Percentiles rank a stretch among this genome's conserved stretches.
These are phyloP conservation scores for Condylostoma magnum DNA, from an alignment of 169 alveolate species.

Conservation along the genomic window DNA sequence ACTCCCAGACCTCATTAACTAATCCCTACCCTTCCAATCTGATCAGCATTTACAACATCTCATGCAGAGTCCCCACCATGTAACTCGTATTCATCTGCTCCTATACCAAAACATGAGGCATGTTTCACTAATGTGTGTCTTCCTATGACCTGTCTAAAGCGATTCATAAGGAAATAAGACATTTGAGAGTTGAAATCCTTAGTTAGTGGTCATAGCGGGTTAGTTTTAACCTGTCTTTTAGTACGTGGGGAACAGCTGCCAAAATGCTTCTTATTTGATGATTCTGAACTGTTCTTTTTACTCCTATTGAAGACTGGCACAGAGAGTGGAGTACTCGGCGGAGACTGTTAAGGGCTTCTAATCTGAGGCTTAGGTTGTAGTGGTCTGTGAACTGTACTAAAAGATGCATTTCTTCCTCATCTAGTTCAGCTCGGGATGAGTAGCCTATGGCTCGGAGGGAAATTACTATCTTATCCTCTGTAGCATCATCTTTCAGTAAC, in stretches of 20 bases:
- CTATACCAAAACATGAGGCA: conserved; percentile 11
- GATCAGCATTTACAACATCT: not conserved
- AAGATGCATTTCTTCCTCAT: conserved; percentile 18
- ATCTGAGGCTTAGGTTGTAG: not conserved
- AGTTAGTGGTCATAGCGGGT: not conserved
- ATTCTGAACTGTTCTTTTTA: not conserved
- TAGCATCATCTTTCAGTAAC: conserved; percentile 9
- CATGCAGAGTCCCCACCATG: not conserved
- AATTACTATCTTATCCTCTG: not conserved
- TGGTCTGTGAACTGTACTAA: conserved; percentile 30
- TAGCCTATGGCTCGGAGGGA: conserved; percentile 14
- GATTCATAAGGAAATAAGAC: not conserved
- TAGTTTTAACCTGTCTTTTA: conserved; percentile 25
- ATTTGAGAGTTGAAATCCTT: not conserved
- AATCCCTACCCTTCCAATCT: no score
- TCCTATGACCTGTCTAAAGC: not conserved
- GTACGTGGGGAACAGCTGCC: conserved; percentile 20
- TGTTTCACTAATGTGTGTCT: not conserved
- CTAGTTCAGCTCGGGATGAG: not conserved
- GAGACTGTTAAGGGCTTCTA: conserved; percentile 26
- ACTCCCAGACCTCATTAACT: no score
- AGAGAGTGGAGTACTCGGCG: not conserved
- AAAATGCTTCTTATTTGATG: not conserved
- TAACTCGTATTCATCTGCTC: conserved; percentile 11
- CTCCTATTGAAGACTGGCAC: no score